These are phyloP conservation scores for Colletotrichum sp. DNA, from an alignment of 2,329 filamentous ascomycete genomes.

Conservation along the genomic window DNA sequence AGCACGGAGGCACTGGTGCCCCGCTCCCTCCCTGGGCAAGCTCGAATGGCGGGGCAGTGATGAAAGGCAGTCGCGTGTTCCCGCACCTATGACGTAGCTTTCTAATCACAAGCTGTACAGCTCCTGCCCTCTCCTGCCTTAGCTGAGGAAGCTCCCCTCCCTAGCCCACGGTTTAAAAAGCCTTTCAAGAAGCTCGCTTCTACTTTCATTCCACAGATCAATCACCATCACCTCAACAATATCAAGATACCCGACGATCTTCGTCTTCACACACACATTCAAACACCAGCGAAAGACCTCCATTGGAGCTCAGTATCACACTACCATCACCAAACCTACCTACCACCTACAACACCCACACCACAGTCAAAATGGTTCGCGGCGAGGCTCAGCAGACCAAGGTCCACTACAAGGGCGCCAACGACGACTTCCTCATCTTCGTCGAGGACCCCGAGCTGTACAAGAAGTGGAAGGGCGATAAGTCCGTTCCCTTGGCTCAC, in stretches of 20 bases:
- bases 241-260: constrained; percentile 9
- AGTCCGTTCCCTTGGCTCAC: constrained; percentile 78
- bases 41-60: constrained; percentile 23
- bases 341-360: constrained; percentile 18
- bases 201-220: not conserved
- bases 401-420: constrained; percentile 81
- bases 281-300: constrained; percentile 12
- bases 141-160: constrained; percentile 15
- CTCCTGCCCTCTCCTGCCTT: not conserved
- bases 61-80: constrained; percentile 21
- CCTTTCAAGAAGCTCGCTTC: not conserved
- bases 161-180: constrained; percentile 4
- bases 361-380: constrained; percentile 66
- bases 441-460: constrained; percentile 66
- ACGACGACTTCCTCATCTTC: constrained; percentile 65
- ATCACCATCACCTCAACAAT: not conserved
- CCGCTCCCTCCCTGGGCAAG: constrained; percentile 15
- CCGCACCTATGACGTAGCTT: constrained; percentile 24
- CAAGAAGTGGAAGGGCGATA: constrained; percentile 84
- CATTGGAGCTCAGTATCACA: not conserved
- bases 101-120: constrained; percentile 18
- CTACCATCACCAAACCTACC: constrained; percentile 15
- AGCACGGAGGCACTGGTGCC: constrained; percentile 15
- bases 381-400: constrained; percentile 76
- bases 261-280: not conserved